Base-by-base conservation (phyloP, 108 stramenopile genomes). In the Schizochytrium sp. region DNA sequence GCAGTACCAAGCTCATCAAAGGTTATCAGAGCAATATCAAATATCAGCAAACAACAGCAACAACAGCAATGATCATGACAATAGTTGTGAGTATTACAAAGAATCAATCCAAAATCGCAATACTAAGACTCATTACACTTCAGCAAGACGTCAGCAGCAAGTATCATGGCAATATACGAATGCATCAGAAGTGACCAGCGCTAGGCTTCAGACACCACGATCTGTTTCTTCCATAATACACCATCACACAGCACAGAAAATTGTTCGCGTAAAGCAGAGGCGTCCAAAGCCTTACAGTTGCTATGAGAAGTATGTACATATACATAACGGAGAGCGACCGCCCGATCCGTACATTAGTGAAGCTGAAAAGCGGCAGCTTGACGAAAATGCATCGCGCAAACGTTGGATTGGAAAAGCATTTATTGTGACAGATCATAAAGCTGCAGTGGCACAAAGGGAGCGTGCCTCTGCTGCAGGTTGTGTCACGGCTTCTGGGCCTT, bases 331-430 rank as follows among this genome's bases (percentile, higher is more conserved):
- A n/a, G 53, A 83, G 76, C 76, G 76, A 13, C 76, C 47, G 2
- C 28, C 76, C 12, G 76, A 83, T 50, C 76, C 76, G 1, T 83
- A 83, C 55, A n/a, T 83, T 17, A 83, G 50, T 38, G 50, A 47
- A 5, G 47, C 50, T 5, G 76, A 83, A 53, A 83, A 83, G 47
- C 47, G 53, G 8, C 47, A n/a, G 10, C 76, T n/a, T 2, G 76
- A 49, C 50, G 76, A 83, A 28, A 83, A 83, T 53, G 76, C 47
- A 13, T 47, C 50, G 50, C 76, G 76, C 45, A 46, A 42, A 53
- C 47, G 76, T 10, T 83, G 76, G 76, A 55, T 83, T 28, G 76
- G 76, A 13, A 55, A 83, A n/a, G 76, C 76, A 5, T 83, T 83
- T 28, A 3, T 83, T 38, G 76, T 83, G 50, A 83, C 76, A 2